Conservation (phyloP, 306 rosid genomes). For the Echinosophora koreensis region DNA sequence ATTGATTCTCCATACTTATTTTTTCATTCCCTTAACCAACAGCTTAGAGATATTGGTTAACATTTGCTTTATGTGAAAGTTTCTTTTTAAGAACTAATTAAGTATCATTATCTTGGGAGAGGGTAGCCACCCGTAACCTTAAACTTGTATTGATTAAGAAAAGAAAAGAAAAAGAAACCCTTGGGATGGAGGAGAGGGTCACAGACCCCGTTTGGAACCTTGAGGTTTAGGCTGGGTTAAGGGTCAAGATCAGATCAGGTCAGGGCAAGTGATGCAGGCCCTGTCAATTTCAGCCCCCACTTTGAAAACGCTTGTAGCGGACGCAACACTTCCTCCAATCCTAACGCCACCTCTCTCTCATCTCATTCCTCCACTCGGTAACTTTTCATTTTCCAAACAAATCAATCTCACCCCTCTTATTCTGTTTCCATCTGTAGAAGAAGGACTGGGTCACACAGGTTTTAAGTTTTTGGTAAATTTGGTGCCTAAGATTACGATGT, state of each 20-base stretch:
- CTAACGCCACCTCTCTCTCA: conserved; percentile 37
- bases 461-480: conserved; percentile 67
- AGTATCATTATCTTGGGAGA: background rate
- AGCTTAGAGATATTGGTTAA: no score
- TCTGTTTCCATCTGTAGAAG: conserved; percentile 57
- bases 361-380: conserved; percentile 38
- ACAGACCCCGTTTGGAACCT: background rate
- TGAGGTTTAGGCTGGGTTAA: background rate
- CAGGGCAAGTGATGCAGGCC: conserved; percentile 34
- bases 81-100: no score
- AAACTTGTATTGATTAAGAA: background rate
- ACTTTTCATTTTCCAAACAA: conserved; percentile 37
- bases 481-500: conserved; percentile 78
- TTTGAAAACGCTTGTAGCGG: conserved; percentile 60
- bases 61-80: no score
- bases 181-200: background rate
- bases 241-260: conserved; percentile 31
- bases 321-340: conserved; percentile 58
- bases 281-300: conserved; percentile 68
- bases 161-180: conserved; percentile 38
- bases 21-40: no score
- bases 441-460: conserved; percentile 54
- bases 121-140: background rate
- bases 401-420: conserved; percentile 39
- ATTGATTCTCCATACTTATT: no score